These are phyloP conservation scores for Apiospora pterosperma DNA, from an alignment of 2,329 filamentous ascomycete genomes.

Conservation along the genomic window DNA sequence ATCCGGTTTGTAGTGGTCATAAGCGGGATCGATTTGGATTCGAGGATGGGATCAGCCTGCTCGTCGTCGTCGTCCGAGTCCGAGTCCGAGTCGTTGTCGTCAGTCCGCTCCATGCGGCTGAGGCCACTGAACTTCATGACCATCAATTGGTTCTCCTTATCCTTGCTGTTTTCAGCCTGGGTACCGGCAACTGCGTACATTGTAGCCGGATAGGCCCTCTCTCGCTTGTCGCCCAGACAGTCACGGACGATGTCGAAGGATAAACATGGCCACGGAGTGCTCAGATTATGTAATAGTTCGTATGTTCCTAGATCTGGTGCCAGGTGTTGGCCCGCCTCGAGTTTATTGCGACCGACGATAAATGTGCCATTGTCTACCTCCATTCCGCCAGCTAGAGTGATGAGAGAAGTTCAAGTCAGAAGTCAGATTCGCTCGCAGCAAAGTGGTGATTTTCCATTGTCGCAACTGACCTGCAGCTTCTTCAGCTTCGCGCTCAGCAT, in stretches of 20 bases:
- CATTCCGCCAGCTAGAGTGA: constrained; percentile 63
- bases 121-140: constrained; percentile 94
- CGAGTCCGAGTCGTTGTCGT: constrained; percentile 66
- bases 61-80: constrained; percentile 74
- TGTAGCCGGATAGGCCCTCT: constrained; percentile 86
- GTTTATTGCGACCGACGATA: constrained; percentile 89
- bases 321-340: constrained; percentile 86
- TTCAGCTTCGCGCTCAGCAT: constrained; percentile 88
- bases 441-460: constrained; percentile 9
- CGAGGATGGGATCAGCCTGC: constrained; percentile 81
- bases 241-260: constrained; percentile 93
- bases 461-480: constrained; percentile 43
- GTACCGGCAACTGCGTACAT: constrained; percentile 95
- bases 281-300: constrained; percentile 93
- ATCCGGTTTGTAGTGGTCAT: constrained; percentile 91
- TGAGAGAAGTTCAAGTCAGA: constrained; percentile 14
- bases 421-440: not conserved
- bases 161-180: constrained; percentile 73
- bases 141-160: constrained; percentile 89
- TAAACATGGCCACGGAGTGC: constrained; percentile 93
- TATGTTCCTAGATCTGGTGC: constrained; percentile 92
- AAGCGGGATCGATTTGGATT: constrained; percentile 85
- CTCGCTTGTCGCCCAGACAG: constrained; percentile 77
- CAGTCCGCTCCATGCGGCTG: constrained; percentile 76
- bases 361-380: constrained; percentile 86